Conservation (phyloP, 2,329 filamentous ascomycete species). For the Paracamarosporium sp. region DNA sequence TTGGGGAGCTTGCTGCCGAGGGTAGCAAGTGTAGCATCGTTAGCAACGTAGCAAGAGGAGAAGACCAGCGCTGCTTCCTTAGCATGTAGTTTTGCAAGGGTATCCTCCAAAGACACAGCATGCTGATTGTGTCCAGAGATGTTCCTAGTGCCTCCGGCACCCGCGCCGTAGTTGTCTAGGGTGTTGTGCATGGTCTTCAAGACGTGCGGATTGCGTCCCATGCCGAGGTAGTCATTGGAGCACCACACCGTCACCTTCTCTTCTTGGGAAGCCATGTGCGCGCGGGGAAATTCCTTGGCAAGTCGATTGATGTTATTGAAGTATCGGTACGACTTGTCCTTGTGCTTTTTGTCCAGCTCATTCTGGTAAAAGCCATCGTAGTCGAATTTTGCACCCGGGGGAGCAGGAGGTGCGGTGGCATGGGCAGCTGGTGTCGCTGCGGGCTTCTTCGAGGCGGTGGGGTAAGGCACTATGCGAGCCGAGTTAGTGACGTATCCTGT, state of each 20-base stretch:
- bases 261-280: slow-evolving; percentile 83
- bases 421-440: slow-evolving; percentile 26
- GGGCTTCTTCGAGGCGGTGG: slow-evolving; percentile 33
- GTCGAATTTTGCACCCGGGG: slow-evolving; percentile 72
- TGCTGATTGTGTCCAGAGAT: slow-evolving; percentile 98
- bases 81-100: slow-evolving; percentile 85
- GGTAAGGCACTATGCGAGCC: slow-evolving; percentile 37
- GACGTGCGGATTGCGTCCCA: slow-evolving; percentile 90
- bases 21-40: slow-evolving; percentile 94
- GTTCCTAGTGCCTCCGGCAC: slow-evolving; percentile 93
- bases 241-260: slow-evolving; percentile 98
- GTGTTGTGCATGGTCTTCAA: slow-evolving; percentile 93
- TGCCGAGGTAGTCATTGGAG: slow-evolving; percentile 98
- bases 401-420: slow-evolving; percentile 55
- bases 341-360: slow-evolving; percentile 98
- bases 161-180: slow-evolving; percentile 91
- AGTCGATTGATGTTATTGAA: slow-evolving; percentile 99
- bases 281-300: slow-evolving; percentile 93
- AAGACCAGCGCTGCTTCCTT: slow-evolving; percentile 95
- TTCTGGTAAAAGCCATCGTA: slow-evolving; percentile 88
- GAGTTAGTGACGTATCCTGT: slow-evolving; percentile 2
- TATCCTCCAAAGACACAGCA: slow-evolving; percentile 81
- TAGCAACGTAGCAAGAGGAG: slow-evolving; percentile 97
- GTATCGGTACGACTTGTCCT: slow-evolving; percentile 99
- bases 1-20: slow-evolving; percentile 96